Percentiles rank a stretch among this genome's conserved stretches.
phyloP scores from a whole-genome alignment of 352 stramenopile species.

The Globisporangium cystogenes region DNA sequence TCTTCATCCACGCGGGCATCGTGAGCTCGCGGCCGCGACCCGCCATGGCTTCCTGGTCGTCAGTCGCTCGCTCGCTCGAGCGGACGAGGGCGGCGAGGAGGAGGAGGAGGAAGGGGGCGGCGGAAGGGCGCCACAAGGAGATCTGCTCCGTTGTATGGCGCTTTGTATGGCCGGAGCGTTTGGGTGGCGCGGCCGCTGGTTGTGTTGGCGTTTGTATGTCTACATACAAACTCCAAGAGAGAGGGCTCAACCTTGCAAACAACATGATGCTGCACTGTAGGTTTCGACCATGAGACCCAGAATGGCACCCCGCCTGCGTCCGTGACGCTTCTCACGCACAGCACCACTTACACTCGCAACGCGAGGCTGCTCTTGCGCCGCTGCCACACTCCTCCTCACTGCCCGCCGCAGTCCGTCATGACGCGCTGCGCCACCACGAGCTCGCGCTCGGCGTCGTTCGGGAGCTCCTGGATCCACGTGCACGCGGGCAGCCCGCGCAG shows the following conservation, averaged over 20 bases:
- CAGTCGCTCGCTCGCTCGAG: too few relatives aligned
- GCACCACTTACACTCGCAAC: neutral
- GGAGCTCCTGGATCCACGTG: conserved; percentile 24
- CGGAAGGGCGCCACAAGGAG: neutral
- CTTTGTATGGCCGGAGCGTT: neutral
- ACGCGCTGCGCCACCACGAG: conserved; percentile 40
- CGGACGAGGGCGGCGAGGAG: too few relatives aligned
- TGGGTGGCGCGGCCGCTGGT: neutral
- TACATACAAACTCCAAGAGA: neutral
- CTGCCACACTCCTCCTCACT: neutral
- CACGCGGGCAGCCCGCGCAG: conserved; percentile 31
- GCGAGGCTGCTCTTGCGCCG: neutral
- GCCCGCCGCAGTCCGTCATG: conserved; percentile 27
- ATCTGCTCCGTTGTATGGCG: neutral
- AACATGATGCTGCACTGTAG: neutral
- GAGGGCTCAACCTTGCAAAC: neutral
- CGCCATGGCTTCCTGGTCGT: conserved; percentile 31
- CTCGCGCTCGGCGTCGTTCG: conserved; percentile 25
- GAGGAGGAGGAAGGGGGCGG: neutral
- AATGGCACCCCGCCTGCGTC: too few relatives aligned
- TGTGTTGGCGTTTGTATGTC: conserved; percentile 11
- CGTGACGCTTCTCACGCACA: neutral
- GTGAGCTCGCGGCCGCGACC: conserved; percentile 79
- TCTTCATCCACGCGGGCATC: conserved; percentile 87
- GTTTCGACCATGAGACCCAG: neutral